Percentiles rank a stretch among this genome's conserved stretches.
Evolutionary conservation across 331 rosid species (phyloP).

Genomic region (Quercus tomentella): DNA sequence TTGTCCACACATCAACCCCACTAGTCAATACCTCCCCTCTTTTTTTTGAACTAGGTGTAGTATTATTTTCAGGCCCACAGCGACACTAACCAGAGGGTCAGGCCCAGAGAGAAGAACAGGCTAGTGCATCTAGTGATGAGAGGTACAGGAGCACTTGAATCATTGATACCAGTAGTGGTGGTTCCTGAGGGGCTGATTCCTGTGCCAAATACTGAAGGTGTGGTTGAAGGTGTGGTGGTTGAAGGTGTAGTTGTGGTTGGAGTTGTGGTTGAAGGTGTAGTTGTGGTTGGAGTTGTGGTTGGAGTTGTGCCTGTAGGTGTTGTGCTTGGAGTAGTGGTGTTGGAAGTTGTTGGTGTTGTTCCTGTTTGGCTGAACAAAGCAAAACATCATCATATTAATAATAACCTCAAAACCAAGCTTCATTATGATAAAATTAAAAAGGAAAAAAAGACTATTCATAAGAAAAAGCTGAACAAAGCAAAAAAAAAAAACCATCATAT

Average conservation of each 20-base stretch:
- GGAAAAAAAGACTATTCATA: too few species aligned
- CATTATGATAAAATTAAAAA: not conserved
- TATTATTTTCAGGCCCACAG: constrained; percentile 23
- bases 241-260: too few species aligned
- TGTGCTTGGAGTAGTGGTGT: constrained; percentile 13
- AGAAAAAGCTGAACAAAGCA: too few species aligned
- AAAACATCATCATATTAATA: not conserved
- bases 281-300: not conserved
- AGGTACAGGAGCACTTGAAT: constrained; percentile 17
- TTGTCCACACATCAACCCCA: constrained; percentile 31
- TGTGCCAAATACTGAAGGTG: constrained; percentile 26
- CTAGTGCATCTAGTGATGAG: constrained; percentile 6
- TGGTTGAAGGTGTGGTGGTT: constrained; percentile 17
- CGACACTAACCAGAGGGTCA: constrained; percentile 35
- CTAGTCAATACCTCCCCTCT: too few species aligned
- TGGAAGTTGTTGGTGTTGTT: constrained; percentile 21
- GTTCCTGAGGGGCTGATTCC: constrained; percentile 62
- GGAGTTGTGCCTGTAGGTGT: constrained; percentile 25
- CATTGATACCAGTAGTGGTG: constrained; percentile 14
- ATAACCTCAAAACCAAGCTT: not conserved
- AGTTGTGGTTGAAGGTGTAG: constrained; percentile 2
- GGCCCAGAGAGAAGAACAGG: constrained; percentile 23
- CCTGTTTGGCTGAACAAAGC: constrained; percentile 48
- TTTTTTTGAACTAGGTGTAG: not conserved
- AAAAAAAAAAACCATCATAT: too few species aligned